These are phyloP conservation scores for Rosa persica DNA, from an alignment of 306 rosid species.

Conservation along the genomic window DNA sequence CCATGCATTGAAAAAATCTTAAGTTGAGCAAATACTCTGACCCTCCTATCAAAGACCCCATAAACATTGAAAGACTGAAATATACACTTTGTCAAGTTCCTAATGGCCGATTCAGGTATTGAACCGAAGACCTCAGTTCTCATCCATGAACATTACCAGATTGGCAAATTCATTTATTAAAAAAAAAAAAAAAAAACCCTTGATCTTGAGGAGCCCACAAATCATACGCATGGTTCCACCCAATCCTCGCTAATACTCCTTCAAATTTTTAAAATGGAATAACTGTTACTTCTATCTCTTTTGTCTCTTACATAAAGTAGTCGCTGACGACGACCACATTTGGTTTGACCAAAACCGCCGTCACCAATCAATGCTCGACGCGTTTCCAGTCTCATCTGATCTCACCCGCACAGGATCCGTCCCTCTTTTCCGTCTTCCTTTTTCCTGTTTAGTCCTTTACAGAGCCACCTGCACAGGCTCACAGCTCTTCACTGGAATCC, in stretches of 20 bases:
- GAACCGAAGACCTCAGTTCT: too few relatives aligned
- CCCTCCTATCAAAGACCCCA: too few relatives aligned
- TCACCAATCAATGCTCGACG: slow-evolving; percentile 19
- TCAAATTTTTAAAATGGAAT: not conserved
- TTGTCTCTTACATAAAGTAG: not conserved
- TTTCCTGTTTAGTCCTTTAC: slow-evolving; percentile 23
- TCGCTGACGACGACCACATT: not conserved
- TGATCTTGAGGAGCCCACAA: not conserved
- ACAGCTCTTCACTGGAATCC: too few relatives aligned
- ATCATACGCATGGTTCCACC: slow-evolving; percentile 6
- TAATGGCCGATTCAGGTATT: too few relatives aligned
- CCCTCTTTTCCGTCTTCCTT: not conserved
- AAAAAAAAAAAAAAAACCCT: too few relatives aligned
- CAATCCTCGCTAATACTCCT: slow-evolving; percentile 8
- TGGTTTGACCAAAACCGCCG: not conserved
- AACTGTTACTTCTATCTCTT: not conserved
- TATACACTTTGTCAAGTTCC: too few relatives aligned
- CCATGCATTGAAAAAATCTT: too few relatives aligned
- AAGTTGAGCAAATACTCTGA: too few relatives aligned
- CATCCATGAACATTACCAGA: too few relatives aligned
- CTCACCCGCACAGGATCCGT: slow-evolving; percentile 6
- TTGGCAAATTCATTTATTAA: too few relatives aligned
- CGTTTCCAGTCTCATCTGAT: not conserved
- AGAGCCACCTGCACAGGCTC: not conserved
- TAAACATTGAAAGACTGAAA: too few relatives aligned